Conservation (phyloP, 306 rosid species). For the Mimosa pudica region DNA sequence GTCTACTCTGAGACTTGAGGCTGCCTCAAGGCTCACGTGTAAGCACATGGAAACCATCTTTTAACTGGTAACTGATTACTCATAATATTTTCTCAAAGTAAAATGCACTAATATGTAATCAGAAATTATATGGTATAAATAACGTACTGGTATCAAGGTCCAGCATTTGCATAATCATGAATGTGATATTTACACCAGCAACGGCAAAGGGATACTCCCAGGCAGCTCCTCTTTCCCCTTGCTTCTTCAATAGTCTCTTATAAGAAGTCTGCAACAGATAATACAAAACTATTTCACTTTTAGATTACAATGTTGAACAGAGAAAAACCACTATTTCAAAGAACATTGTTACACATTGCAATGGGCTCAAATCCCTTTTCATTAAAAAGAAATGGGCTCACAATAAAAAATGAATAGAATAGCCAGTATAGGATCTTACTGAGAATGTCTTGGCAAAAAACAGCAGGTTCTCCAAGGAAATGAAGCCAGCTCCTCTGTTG, state of each 20-base stretch:
- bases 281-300: constrained; percentile 6
- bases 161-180: constrained; percentile 92
- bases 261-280: constrained; percentile 58
- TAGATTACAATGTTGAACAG: neutral
- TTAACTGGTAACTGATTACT: constrained; percentile 12
- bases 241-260: constrained; percentile 65
- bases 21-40: constrained; percentile 16
- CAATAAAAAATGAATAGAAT: neutral
- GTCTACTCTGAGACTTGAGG: neutral
- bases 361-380: neutral
- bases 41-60: constrained; percentile 5
- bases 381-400: neutral
- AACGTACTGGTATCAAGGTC: constrained; percentile 75
- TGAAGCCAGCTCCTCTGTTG: constrained; percentile 87
- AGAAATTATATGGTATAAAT: neutral
- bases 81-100: neutral
- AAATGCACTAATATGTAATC: neutral
- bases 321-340: neutral
- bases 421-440: constrained; percentile 48
- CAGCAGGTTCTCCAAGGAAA: constrained; percentile 89
- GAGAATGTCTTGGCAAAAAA: constrained; percentile 83
- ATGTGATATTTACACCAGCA: constrained; percentile 87
- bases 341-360: neutral
- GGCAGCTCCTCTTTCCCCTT: constrained; percentile 73
- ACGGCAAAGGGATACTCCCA: constrained; percentile 92